phyloP scores from a whole-genome alignment of 495 filamentous ascomycete genomes.

The Penicillium ochrochloron region DNA sequence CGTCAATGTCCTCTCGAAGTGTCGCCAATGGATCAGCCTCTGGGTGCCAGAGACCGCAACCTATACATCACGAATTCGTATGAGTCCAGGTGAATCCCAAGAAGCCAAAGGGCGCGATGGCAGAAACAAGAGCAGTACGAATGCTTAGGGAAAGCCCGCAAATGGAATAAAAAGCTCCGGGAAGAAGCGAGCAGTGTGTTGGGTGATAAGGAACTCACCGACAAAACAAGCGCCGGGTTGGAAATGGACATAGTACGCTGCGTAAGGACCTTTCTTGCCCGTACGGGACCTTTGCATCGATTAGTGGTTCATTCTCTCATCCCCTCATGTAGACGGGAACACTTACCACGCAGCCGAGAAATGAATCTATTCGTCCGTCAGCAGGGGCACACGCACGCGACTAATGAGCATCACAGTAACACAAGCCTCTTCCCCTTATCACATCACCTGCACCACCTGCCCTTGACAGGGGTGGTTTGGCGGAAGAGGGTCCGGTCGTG shows the following conservation, averaged over 20 bases:
- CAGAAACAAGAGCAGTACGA: slow-evolving; percentile 1
- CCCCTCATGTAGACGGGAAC: not conserved
- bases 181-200: not conserved
- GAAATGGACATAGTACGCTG: slow-evolving; percentile 78
- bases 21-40: slow-evolving; percentile 62
- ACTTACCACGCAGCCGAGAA: slow-evolving; percentile 80
- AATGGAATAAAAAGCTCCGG: not conserved
- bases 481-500: slow-evolving; percentile 13
- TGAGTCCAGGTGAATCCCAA: not conserved
- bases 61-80: slow-evolving; percentile 43
- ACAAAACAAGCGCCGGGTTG: slow-evolving; percentile 64
- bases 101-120: slow-evolving; percentile 2
- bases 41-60: slow-evolving; percentile 80
- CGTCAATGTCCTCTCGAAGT: slow-evolving; percentile 75
- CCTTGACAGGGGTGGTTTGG: not conserved
- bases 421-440: slow-evolving; percentile 11
- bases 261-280: slow-evolving; percentile 83
- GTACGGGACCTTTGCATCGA: slow-evolving; percentile 65
- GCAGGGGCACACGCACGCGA: slow-evolving; percentile 19
- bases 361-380: slow-evolving; percentile 60
- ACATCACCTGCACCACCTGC: slow-evolving; percentile 7
- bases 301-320: slow-evolving; percentile 30
- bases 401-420: slow-evolving; percentile 29
- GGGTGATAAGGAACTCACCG: slow-evolving; percentile 50
- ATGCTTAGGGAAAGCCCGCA: not conserved